A percentile compares a stretch with the other conserved stretches of the same genome.
Evolutionary conservation across 352 stramenopile species (phyloP).

Genomic region (Phytophthora niederhauseri): DNA sequence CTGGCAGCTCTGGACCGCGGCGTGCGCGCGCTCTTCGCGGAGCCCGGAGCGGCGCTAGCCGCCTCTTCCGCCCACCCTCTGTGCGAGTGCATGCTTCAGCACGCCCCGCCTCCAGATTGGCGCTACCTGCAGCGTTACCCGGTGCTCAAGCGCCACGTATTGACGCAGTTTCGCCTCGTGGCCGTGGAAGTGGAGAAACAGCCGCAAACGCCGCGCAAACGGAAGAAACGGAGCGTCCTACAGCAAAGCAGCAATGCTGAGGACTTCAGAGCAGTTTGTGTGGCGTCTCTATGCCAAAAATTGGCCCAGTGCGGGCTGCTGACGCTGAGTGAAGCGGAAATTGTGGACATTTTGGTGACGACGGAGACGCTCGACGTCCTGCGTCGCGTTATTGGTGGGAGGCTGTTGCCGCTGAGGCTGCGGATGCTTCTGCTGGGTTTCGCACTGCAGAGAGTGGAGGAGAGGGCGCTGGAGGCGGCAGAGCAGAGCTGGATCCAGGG

Average conservation of each 20-base stretch:
- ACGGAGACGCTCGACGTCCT: slow-evolving; percentile 31
- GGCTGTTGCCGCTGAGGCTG: slow-evolving; percentile 34
- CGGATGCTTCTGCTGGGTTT: slow-evolving; percentile 41
- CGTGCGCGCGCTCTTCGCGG: slow-evolving; percentile 53
- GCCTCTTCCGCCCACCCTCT: slow-evolving; percentile 31
- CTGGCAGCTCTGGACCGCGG: slow-evolving; percentile 41
- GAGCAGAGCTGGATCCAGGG: slow-evolving; percentile 40
- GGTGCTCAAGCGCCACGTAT: slow-evolving; percentile 57
- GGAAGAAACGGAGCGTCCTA: slow-evolving; percentile 23
- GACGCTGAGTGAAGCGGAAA: slow-evolving; percentile 21
- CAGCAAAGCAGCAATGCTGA: slow-evolving; percentile 13
- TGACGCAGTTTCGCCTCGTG: slow-evolving; percentile 36
- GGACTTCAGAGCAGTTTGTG: slow-evolving; percentile 35
- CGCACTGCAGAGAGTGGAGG: slow-evolving; percentile 25
- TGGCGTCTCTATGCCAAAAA: slow-evolving; percentile 40
- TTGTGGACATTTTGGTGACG: slow-evolving; percentile 22
- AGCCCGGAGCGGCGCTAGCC: background rate
- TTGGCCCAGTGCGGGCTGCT: slow-evolving; percentile 52
- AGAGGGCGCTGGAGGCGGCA: slow-evolving; percentile 9
- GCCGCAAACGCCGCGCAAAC: slow-evolving; percentile 36
- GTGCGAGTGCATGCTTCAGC: slow-evolving; percentile 42
- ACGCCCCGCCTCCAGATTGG: slow-evolving; percentile 32
- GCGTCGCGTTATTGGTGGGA: slow-evolving; percentile 21
- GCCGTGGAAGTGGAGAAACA: slow-evolving; percentile 24
- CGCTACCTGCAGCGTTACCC: slow-evolving; percentile 41